phyloP scores from a whole-genome alignment of 176 grass and related monocot genomes.

The Eragrostis nindensis region DNA sequence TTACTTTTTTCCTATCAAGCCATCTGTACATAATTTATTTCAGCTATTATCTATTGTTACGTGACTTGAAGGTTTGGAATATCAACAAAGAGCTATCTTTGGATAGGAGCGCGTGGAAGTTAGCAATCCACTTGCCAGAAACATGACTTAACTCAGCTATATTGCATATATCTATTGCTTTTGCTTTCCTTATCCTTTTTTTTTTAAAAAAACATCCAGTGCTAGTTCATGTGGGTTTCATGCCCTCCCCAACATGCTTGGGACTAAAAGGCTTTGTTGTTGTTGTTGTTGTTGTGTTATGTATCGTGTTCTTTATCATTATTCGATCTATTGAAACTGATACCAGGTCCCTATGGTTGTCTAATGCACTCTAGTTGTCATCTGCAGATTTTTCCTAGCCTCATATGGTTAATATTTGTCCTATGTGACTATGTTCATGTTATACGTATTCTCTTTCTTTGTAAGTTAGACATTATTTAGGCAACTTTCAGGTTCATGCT shows the following conservation, averaged over 20 bases:
- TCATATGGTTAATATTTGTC: conserved; percentile 4
- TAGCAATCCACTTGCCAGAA: no score
- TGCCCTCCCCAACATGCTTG: no score
- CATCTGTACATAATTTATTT: not conserved
- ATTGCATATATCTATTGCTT: no score
- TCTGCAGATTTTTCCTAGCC: not conserved
- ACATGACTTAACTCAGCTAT: no score
- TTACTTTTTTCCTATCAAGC: conserved; percentile 21
- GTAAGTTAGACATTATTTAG: conserved; percentile 19
- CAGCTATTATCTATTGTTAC: conserved; percentile 12
- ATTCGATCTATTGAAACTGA: not conserved
- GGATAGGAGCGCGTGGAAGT: no score
- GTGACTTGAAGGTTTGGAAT: no score
- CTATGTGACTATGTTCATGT: not conserved
- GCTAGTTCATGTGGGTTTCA: no score
- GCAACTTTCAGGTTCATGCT: not conserved
- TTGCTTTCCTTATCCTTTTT: no score
- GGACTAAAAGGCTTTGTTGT: no score
- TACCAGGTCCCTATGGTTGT: not conserved
- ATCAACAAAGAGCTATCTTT: no score
- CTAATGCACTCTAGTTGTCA: not conserved
- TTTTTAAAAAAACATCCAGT: no score
- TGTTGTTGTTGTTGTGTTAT: no score
- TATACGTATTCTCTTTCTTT: not conserved
- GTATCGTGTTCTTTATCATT: not conserved